Percentiles rank a stretch among this genome's conserved stretches.
phyloP scores from a whole-genome alignment of 106 monocot genomes.

The Posidonia australis region DNA sequence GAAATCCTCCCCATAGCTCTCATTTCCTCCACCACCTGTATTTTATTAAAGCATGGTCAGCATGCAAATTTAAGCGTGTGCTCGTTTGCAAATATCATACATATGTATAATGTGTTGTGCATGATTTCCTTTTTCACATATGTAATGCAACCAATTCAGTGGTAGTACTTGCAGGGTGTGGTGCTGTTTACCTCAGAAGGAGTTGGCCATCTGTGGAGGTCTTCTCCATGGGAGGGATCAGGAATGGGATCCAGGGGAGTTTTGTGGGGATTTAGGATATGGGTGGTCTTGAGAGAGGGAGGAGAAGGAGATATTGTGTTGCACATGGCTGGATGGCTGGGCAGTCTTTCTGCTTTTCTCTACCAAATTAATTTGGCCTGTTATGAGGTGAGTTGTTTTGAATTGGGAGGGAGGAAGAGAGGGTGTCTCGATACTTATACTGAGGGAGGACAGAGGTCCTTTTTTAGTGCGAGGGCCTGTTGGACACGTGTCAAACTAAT shows the following conservation, averaged over 20 bases:
- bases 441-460: neutral
- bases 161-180: no score
- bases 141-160: constrained; percentile 1
- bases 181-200: constrained; percentile 7
- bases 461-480: no score
- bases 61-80: no score
- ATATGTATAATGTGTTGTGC: neutral
- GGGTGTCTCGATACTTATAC: constrained; percentile 1
- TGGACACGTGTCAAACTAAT: neutral
- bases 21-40: constrained; percentile 62
- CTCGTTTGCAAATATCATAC: no score
- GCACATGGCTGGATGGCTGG: constrained; percentile 7
- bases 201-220: constrained; percentile 20
- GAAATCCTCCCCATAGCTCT: constrained; percentile 55
- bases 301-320: constrained; percentile 1
- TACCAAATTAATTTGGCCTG: constrained; percentile 3
- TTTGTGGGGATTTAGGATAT: neutral
- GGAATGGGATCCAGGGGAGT: neutral
- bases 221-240: neutral
- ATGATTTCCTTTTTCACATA: neutral
- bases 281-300: neutral
- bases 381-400: constrained; percentile 1
- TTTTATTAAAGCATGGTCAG: no score
- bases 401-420: constrained; percentile 10
- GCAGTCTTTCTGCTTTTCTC: neutral